These are phyloP conservation scores for Geotrichum ghanense DNA, from an alignment of 805 yeast genomes.

Conservation along the genomic window DNA sequence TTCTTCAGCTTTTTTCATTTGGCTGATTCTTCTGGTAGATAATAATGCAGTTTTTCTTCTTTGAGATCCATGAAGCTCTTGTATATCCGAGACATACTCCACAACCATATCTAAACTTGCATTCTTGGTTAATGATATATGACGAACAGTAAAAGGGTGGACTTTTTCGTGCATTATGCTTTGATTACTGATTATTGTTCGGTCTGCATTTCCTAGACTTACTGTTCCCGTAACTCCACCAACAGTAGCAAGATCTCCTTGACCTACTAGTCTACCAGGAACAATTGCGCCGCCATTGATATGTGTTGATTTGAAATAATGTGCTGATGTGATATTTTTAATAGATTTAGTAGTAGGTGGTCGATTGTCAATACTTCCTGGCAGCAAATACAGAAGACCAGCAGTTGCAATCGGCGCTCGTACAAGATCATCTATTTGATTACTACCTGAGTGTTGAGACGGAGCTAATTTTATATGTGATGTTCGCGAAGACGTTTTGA, in stretches of 20 bases:
- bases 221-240: background rate
- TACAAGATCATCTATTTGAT: background rate
- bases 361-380: constrained; percentile 46
- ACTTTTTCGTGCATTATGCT: background rate
- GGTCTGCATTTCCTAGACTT: background rate
- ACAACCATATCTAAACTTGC: background rate
- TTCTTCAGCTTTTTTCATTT: background rate
- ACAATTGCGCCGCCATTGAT: background rate
- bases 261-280: background rate
- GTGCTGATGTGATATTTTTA: background rate
- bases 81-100: background rate
- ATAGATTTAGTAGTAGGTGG: background rate
- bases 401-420: constrained; percentile 43
- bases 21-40: background rate
- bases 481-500: background rate
- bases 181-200: background rate
- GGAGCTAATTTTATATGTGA: background rate
- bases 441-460: background rate
- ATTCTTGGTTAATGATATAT: background rate
- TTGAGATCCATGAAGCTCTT: background rate
- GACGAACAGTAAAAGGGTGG: background rate
- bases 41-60: background rate
- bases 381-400: constrained; percentile 59
- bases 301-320: background rate
- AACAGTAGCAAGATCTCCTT: background rate